Base-by-base conservation (phyloP, 768 basidiomycete genomes). In the Pilatotrama ljubarskyi region DNA sequence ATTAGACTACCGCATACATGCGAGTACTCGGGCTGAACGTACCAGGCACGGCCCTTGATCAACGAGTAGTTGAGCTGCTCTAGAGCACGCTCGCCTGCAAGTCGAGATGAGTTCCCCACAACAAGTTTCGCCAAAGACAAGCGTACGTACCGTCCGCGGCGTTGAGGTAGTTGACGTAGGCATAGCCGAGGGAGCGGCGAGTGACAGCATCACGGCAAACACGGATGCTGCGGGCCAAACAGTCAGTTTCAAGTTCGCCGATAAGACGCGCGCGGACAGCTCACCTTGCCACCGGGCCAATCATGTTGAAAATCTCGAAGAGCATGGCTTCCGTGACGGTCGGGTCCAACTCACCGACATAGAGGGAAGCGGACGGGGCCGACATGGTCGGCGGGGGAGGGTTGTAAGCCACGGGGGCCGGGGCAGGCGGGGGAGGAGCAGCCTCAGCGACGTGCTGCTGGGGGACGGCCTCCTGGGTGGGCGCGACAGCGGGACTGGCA, bases 231-330 rank as follows among this genome's bases (percentile, higher is more conserved):
- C 36, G 64, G 29, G 48, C 5, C 43, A 41, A 8, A 2, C n/a
- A 40, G 44, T 53, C 37, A 52, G 57, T 61, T 20, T 55, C 51
- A 29, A 24, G 35, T 41, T 35, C 29, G 15, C 60, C 42, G 51
- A 60, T 53, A 59, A 49, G 43, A 35, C 26, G 54, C 29, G 51
- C 32, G 40, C 20, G 37, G 15, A 8, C 25, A 37, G 51, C 87
- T 64, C 64, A 93, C 94, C 93, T 95, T 44, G 95, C 95, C 65
- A 99, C 97, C 49, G 96, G 97, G 52, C 97, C 97, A 77, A 98
- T 94, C 93, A 98, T 96, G 76, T 97, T 97, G 83, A 99, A 99
- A 75, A 99, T 98, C 82, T 99, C 97, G 73, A 98, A 99, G 55
- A 99, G 85, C 94, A 98, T 98, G 58, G 97, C 96, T 82, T 99